Evolutionary conservation across 176 grass and related monocot genomes (phyloP).

Genomic region (maize (Zea mays)): Zm-B73-REFERENCE-NAM-5.0 NC_050096.1:95698001-95698500

Average conservation of each 20-base stretch:
- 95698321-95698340: neutral
- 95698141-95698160: slow-evolving; percentile 93
- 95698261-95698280: too few species aligned
- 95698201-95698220: slow-evolving; percentile 60
- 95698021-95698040: slow-evolving; percentile 97
- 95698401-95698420: slow-evolving; percentile 52
- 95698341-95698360: slow-evolving; percentile 34
- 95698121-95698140: slow-evolving; percentile 97
- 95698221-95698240: slow-evolving; percentile 20
- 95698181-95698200: slow-evolving; percentile 94
- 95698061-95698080: slow-evolving; percentile 80
- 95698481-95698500: neutral
- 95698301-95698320: neutral
- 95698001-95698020: slow-evolving; percentile 54
- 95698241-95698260: neutral
- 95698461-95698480: too few species aligned
- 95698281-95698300: slow-evolving; percentile 25
- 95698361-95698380: slow-evolving; percentile 2
- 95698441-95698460: neutral
- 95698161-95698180: slow-evolving; percentile 76
- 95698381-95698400: slow-evolving; percentile 35
- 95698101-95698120: slow-evolving; percentile 79
- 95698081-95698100: slow-evolving; percentile 94
- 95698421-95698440: slow-evolving; percentile 49
- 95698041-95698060: slow-evolving; percentile 75